These are phyloP conservation scores for Teratosphaeria gauchensis DNA, from an alignment of 2,329 filamentous ascomycete species.

Conservation along the genomic window DNA sequence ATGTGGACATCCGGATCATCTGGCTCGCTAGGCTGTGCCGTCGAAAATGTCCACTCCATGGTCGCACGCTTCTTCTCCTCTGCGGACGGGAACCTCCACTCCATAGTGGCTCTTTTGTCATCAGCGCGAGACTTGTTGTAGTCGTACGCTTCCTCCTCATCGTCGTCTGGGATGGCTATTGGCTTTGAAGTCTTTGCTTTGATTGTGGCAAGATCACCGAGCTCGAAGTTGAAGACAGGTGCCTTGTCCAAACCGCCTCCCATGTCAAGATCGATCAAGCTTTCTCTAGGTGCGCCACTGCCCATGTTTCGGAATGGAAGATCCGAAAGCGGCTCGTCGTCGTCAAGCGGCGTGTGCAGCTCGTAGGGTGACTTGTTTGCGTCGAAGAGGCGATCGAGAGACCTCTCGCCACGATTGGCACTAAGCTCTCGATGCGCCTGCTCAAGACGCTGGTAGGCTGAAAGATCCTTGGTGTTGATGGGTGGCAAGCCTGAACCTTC, in stretches of 20 bases:
- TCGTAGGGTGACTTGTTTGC: slow-evolving; percentile 47
- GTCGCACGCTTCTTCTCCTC: slow-evolving; percentile 29
- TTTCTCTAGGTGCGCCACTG: slow-evolving; percentile 36
- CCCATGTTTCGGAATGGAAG: slow-evolving; percentile 40
- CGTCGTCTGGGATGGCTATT: slow-evolving; percentile 21
- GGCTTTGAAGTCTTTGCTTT: slow-evolving; percentile 37
- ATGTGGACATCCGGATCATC: slow-evolving; percentile 19
- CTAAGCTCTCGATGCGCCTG: slow-evolving; percentile 48
- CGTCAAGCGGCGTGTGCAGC: slow-evolving; percentile 45
- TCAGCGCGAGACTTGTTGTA: slow-evolving; percentile 25
- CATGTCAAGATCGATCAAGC: slow-evolving; percentile 49
- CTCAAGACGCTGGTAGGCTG: slow-evolving; percentile 26
- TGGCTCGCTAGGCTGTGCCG: slow-evolving; percentile 21
- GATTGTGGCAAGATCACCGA: slow-evolving; percentile 45
- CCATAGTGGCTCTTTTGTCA: slow-evolving; percentile 35
- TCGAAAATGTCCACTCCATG: slow-evolving; percentile 48
- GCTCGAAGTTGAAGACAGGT: slow-evolving; percentile 35
- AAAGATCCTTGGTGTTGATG: slow-evolving; percentile 8
- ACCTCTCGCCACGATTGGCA: slow-evolving; percentile 46
- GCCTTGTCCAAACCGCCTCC: slow-evolving; percentile 41
- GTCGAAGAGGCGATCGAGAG: slow-evolving; percentile 50
- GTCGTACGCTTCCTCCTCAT: slow-evolving; percentile 31
- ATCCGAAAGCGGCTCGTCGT: slow-evolving; percentile 32
- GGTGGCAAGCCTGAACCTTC: slow-evolving; percentile 12
- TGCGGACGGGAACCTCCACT: slow-evolving; percentile 45